Evolutionary conservation across 768 basidiomycete genomes (phyloP).

Genomic region (Trametes coccinea): DNA sequence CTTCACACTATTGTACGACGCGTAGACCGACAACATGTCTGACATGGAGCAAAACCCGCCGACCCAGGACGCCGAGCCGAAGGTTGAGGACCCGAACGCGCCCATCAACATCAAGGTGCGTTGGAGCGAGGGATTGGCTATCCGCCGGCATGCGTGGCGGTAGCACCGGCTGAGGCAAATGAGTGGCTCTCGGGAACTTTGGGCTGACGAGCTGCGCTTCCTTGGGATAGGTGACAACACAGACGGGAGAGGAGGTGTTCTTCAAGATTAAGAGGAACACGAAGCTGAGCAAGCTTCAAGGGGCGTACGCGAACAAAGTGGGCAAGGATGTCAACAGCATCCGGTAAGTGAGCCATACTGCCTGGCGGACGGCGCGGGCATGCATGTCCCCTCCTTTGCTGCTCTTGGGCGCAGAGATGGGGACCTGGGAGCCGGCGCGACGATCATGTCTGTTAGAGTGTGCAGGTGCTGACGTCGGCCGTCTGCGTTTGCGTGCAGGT

Average conservation of each 20-base stretch:
- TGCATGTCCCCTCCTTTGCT: background rate
- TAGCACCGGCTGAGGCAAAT: background rate
- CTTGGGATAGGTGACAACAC: constrained; percentile 62
- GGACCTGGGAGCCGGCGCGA: background rate
- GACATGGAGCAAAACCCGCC: constrained; percentile 44
- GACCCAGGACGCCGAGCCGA: constrained; percentile 44
- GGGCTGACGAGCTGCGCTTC: background rate
- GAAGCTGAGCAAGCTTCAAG: constrained; percentile 89
- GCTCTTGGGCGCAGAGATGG: background rate
- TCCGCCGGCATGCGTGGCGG: background rate
- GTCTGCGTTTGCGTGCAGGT: constrained; percentile 47
- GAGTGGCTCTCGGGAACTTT: background rate
- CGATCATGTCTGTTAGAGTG: background rate
- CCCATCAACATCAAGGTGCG: constrained; percentile 82
- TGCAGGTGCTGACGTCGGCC: background rate
- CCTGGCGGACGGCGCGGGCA: background rate
- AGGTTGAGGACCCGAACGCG: constrained; percentile 57
- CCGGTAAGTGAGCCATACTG: constrained; percentile 54
- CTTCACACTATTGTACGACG: background rate
- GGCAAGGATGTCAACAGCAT: constrained; percentile 87
- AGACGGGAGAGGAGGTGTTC: constrained; percentile 84
- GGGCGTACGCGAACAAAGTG: constrained; percentile 89
- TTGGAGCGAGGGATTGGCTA: background rate
- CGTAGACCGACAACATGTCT: constrained; percentile 44
- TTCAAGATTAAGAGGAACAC: constrained; percentile 97